Conservation (phyloP, 345 rosid species). For the Eucalyptus pauciflora region DNA sequence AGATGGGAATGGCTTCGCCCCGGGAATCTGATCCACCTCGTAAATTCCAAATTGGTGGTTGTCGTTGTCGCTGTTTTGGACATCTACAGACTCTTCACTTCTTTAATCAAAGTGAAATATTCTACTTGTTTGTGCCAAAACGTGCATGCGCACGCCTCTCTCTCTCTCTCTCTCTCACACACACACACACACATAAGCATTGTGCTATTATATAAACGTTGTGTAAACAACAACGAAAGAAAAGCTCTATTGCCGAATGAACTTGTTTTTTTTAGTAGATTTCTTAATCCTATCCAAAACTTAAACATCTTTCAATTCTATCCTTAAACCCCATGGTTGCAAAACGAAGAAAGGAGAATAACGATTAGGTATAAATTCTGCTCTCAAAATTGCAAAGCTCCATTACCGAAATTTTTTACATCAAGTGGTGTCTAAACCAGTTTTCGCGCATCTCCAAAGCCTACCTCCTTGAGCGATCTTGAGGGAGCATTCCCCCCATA, state of each 20-base stretch:
- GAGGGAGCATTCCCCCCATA: neutral
- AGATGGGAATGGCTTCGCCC: neutral
- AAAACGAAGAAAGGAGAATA: neutral
- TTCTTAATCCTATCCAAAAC: neutral
- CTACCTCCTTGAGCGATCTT: neutral
- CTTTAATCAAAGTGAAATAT: neutral
- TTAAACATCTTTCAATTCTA: neutral
- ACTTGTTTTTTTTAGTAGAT: neutral
- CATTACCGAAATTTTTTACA: neutral
- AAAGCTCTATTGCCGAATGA: neutral
- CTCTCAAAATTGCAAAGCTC: neutral
- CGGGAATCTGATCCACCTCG: neutral
- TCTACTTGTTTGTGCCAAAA: neutral
- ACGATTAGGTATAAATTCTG: neutral
- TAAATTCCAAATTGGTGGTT: neutral
- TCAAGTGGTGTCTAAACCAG: neutral
- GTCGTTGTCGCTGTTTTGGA: neutral
- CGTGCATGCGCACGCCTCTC: neutral
- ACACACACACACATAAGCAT: too few species aligned
- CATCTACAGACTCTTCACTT: neutral
- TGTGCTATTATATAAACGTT: neutral
- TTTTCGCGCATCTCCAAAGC: neutral
- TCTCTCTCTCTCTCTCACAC: too few species aligned
- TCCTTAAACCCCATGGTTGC: neutral
- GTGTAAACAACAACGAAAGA: neutral